Evolutionary conservation across 2,329 filamentous ascomycete genomes (phyloP), one percentile per base, ranked within the genome.

Genomic region (Diplodia seriata): DNA sequence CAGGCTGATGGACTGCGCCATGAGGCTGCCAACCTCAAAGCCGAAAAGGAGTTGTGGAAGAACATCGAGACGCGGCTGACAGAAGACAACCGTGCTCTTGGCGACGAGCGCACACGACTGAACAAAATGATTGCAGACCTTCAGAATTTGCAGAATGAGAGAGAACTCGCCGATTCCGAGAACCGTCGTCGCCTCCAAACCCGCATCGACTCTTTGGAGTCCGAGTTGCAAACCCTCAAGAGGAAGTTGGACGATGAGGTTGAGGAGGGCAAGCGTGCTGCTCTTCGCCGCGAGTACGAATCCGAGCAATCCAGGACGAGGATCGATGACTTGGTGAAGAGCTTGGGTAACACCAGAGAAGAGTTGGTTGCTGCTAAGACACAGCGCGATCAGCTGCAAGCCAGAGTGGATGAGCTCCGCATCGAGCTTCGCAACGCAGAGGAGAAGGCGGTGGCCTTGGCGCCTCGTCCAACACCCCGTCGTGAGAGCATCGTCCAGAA

Each of bases 11-110:
- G 93, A 74, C 87, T 97, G 79, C 91, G 93, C 64, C 93, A 93
- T 71, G 95, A 99, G 77, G 93, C 90, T 66, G 90, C 93, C 18
- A 97, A 98, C 75, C 86, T 97, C 40, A 97, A 97, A 78, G 94
- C 94, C 0, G 94, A 98, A 79, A 97, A 97, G 81, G 91, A 93
- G 47, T 85, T 99, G 11, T 97, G 92, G 91, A 97, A 95, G 81
- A 92, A 91, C 67, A 97, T 97, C 40, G 94, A 98, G 76, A 90
- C 91, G 70, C 89, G 96, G 64, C 84, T 98, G 53, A 91, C 88
- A 70, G 92, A 95, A 73, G 94, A 98, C 75, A 97, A 95, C 71
- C 93, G 97, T 75, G 88, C 83, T 23, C 83, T 98, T 14, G 86
- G 91, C 51, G 92, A 96, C 69, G 95, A 99, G 77, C 91, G 93